These are phyloP conservation scores for Eucalyptus melliodora DNA, from an alignment of 345 rosid genomes.

Conservation along the genomic window DNA sequence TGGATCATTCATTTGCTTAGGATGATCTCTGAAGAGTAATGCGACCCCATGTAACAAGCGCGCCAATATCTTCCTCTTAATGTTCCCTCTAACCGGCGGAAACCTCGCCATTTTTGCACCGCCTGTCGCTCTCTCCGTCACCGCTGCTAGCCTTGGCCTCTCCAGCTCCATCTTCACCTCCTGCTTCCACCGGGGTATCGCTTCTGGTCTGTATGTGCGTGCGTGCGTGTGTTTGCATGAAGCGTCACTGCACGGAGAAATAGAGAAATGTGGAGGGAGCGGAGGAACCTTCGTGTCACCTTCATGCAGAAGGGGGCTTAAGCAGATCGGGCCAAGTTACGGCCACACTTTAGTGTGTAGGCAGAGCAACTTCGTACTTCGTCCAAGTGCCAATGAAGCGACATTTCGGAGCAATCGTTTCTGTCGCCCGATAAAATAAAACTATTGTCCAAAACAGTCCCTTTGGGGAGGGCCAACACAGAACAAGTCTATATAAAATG, in stretches of 20 bases:
- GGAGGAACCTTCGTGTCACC: slow-evolving; percentile 26
- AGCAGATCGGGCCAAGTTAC: not conserved
- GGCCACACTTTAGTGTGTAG: not conserved
- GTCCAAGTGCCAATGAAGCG: not conserved
- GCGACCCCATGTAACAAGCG: slow-evolving; percentile 53
- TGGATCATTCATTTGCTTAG: slow-evolving; percentile 43
- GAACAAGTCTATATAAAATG: not conserved
- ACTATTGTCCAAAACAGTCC: not conserved
- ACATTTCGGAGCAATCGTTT: not conserved
- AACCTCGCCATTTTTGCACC: not conserved
- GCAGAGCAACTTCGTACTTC: not conserved
- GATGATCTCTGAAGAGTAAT: slow-evolving; percentile 38
- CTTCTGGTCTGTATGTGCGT: not conserved
- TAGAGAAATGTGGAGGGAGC: not conserved
- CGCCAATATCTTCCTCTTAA: slow-evolving; percentile 19
- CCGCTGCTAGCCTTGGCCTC: not conserved
- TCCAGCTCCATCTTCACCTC: not conserved
- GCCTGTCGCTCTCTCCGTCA: not conserved
- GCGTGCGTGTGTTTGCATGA: not conserved
- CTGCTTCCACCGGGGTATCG: not conserved
- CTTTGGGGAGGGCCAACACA: not conserved
- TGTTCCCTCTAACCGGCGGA: slow-evolving; percentile 21
- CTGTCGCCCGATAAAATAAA: not conserved
- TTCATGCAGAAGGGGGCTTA: not conserved
- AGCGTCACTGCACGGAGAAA: not conserved